Evolutionary conservation across 306 rosid genomes (phyloP).

Genomic region (Prunus armeniaca): DNA sequence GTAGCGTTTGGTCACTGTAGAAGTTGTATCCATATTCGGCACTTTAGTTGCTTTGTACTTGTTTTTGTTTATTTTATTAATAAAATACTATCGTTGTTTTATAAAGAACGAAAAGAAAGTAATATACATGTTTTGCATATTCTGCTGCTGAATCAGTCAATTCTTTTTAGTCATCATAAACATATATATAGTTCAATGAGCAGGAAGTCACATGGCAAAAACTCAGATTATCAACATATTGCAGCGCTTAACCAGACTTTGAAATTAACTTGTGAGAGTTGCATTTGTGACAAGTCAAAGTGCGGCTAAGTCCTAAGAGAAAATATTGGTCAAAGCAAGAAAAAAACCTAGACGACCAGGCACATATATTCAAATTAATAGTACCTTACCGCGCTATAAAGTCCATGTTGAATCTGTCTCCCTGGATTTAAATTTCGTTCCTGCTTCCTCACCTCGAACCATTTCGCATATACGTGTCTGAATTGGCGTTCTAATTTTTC

Average conservation of each 20-base stretch:
- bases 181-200: not conserved
- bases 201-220: not conserved
- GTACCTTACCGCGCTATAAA: not conserved
- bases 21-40: too few species aligned
- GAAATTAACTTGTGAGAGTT: not conserved
- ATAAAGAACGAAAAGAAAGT: too few species aligned
- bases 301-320: not conserved
- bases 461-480: not conserved
- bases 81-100: too few species aligned
- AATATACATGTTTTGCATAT: not conserved
- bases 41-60: too few species aligned
- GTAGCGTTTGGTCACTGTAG: too few species aligned
- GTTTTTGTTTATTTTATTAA: too few species aligned
- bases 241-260: not conserved
- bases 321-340: not conserved
- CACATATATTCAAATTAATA: not conserved
- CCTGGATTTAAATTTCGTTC: not conserved
- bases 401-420: slow-evolving; percentile 6
- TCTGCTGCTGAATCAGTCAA: not conserved
- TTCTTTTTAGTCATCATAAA: not conserved
- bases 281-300: not conserved
- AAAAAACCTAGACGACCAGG: not conserved
- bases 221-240: not conserved
- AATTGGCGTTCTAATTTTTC: not conserved
- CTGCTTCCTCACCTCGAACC: slow-evolving; percentile 9